Conservation (phyloP, 768 basidiomycete genomes). For the Boletus edulis region DNA sequence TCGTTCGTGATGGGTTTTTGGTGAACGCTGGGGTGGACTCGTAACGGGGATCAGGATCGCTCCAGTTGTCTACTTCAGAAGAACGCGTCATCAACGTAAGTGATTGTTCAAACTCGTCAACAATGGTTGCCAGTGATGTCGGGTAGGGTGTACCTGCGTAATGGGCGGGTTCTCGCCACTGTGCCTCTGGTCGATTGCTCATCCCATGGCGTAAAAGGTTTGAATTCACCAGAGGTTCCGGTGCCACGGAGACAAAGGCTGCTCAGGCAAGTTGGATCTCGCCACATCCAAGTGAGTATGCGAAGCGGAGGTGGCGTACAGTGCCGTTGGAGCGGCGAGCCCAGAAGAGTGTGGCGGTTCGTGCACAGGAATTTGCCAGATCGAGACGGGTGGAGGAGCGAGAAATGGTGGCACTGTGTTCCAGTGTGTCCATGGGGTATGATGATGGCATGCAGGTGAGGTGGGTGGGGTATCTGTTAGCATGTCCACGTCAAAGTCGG, state of each 20-base stretch:
- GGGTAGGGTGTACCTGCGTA: not conserved
- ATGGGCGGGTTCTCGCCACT: not conserved
- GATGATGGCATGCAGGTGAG: not conserved
- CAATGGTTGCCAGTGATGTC: not conserved
- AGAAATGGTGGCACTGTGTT: not conserved
- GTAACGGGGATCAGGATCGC: not conserved
- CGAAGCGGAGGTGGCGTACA: not conserved
- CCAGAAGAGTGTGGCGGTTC: not conserved
- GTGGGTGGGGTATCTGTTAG: not conserved
- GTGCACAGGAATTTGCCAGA: constrained; percentile 1
- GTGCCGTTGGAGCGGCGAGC: not conserved
- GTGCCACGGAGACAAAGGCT: not conserved
- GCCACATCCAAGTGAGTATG: not conserved
- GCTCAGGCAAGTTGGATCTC: not conserved
- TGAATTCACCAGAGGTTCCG: not conserved
- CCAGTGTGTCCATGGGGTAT: not conserved
- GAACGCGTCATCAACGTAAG: not conserved
- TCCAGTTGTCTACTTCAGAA: not conserved
- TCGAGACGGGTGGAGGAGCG: not conserved
- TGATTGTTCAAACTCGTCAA: constrained; percentile 7
- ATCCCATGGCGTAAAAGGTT: not conserved
- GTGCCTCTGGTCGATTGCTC: not conserved
- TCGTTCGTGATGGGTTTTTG: not conserved
- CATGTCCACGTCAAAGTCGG: constrained; percentile 14
- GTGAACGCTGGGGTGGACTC: not conserved